A percentile compares a stretch with the other conserved stretches of the same genome.
Conservation (phyloP, 805 yeast species). For the Lachancea quebecensis region DNA sequence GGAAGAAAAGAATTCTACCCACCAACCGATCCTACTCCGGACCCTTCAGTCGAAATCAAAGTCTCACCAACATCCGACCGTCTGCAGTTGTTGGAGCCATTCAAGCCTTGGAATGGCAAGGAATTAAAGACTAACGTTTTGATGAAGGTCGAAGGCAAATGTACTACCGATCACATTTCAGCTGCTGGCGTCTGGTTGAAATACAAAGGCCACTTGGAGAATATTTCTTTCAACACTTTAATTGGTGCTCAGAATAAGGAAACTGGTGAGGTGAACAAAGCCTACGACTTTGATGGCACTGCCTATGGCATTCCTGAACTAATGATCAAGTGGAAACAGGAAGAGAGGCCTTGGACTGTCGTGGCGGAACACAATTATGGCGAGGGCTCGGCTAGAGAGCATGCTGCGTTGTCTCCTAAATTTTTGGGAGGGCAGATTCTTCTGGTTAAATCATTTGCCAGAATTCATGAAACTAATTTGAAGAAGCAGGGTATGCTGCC, state of each 20-base stretch:
- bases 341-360: slow-evolving; percentile 81
- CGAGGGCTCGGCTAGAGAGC: slow-evolving; percentile 99
- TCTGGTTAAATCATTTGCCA: slow-evolving; percentile 90
- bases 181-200: slow-evolving; percentile 99
- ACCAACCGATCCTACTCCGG: slow-evolving; percentile 56
- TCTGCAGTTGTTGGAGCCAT: slow-evolving; percentile 85
- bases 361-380: slow-evolving; percentile 98
- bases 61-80: slow-evolving; percentile 91
- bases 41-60: slow-evolving; percentile 49
- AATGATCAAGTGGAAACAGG: slow-evolving; percentile 92
- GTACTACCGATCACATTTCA: slow-evolving; percentile 97
- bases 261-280: slow-evolving; percentile 91
- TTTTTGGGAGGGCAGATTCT: slow-evolving; percentile 88
- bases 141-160: slow-evolving; percentile 92
- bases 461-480: slow-evolving; percentile 96
- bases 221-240: slow-evolving; percentile 88
- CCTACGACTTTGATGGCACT: slow-evolving; percentile 77
- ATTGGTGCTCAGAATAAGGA: slow-evolving; percentile 97
- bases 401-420: slow-evolving; percentile 93
- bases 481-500: slow-evolving; percentile 93
- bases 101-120: slow-evolving; percentile 76
- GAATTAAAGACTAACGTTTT: slow-evolving; percentile 73
- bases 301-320: slow-evolving; percentile 84
- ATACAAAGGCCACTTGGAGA: slow-evolving; percentile 95
- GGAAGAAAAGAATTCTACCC: slow-evolving; percentile 78